Evolutionary conservation across 441 rosid species (phyloP), one percentile per base, ranked within the genome.

Genomic region (Pelargonium myrrhifolium): DNA sequence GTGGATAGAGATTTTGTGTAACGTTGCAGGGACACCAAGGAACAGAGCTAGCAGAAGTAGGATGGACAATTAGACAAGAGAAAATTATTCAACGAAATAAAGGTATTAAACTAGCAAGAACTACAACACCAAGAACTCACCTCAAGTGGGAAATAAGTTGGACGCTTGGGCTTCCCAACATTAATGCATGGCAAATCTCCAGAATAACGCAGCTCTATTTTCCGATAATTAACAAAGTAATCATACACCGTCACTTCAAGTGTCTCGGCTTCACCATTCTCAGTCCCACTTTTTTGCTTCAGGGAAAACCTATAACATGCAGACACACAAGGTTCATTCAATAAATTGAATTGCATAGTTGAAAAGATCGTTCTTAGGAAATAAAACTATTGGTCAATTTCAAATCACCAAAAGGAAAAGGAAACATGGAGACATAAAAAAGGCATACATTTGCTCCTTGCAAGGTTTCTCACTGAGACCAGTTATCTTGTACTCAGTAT

Each of bases 91-190:
- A 68, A 40, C 35, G 68, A 14, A 9, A 40, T 20, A 22, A 51
- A 9, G n/a, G 3, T 45, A 17, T 17, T 64, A 10, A 12, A 43
- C 40, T 51, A n/a, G 17, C 21, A 1, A 49, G 6, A 51, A n/a
- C 15, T 14, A 15, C 17, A 51, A 51, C 58, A 51, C 22, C 18
- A 51, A 15, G 58, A 17, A 51, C 3, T 17, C 59, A 86, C 96
- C 90, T 91, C 96, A 4, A 89, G 28, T 18, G 97, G 97, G 75
- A 87, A 78, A 69, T 74, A 89, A 24, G 92, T 86, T 2, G 96
- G 96, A n/a, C 88, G 80, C 75, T 91, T 91, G 28, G 96, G 90
- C 75, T 84, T 91, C 70, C 96, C 97, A 62, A 91, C 92, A 76
- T 91, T 87, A 26, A 91, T 76, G 71, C 97, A 91, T 0, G 96